Base-by-base conservation (phyloP, 2,329 filamentous ascomycete genomes). In the Claviceps citrina region DNA sequence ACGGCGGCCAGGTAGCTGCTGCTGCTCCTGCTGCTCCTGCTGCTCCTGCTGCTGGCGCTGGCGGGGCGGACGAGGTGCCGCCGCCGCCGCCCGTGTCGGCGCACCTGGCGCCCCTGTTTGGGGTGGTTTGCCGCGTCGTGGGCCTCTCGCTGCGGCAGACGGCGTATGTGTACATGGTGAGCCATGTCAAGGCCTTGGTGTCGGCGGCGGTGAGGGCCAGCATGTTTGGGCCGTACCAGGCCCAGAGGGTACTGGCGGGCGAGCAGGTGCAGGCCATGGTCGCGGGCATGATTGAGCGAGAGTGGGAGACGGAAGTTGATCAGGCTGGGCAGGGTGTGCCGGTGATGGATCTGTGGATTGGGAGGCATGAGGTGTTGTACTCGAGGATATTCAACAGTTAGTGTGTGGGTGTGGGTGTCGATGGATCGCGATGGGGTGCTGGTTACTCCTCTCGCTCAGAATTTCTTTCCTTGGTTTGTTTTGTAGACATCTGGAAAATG, bases 381-480 rank as follows among this genome's bases (percentile, higher is more conserved):
- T 87, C 82, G 43, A 74, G 84, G 50, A 89, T 91, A 40, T 91
- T 91, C 54, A 91, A 91, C 60, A 87, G 82, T 50, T 89, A 52
- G 61, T 12, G 12, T 19, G 7, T 18, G 15, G n/a, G n/a, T n/a
- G n/a, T n/a, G n/a, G n/a, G n/a, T n/a, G n/a, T n/a, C n/a, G n/a
- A n/a, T n/a, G n/a, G n/a, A n/a, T n/a, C n/a, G n/a, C n/a, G n/a
- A n/a, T n/a, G n/a, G n/a, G n/a, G n/a, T n/a, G n/a, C n/a, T n/a
- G n/a, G n/a, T n/a, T n/a, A n/a, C n/a, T n/a, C n/a, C n/a, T n/a
- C n/a, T n/a, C n/a, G n/a, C n/a, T n/a, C n/a, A n/a, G n/a, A n/a
- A n/a, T n/a, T n/a, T n/a, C n/a, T n/a, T n/a, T n/a, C n/a, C n/a
- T n/a, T n/a, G n/a, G n/a, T n/a, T n/a, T n/a, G n/a, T n/a, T n/a